Base-by-base conservation (phyloP, 345 rosid species). In the Boechera retrofracta region DNA sequence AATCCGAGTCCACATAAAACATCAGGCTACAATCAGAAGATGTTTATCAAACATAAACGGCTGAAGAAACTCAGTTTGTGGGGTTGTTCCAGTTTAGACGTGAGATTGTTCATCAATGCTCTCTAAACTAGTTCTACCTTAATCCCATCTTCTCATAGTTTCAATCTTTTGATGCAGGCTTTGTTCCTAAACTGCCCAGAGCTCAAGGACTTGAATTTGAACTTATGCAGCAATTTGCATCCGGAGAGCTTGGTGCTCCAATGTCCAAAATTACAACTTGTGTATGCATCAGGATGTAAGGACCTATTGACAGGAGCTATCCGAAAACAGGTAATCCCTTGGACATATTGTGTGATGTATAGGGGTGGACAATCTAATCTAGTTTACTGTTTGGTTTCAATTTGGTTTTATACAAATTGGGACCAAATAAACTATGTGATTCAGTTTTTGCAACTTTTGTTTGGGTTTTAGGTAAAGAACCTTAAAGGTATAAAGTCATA, bases 11-110 rank as follows among this genome's bases (percentile, higher is more conserved):
- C 84, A 60, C 87, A 82, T 67, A 80, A 82, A 71, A 66, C 84
- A 69, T 65, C 85, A 72, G 84, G 75, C 77, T 82, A 74, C 77
- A 88, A 85, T 81, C 99, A 96, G 79, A 96, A 96, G 80, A 84
- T 96, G 82, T 89, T 93, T 68, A 84, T 96, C 68, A 96, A 96
- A 77, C 99, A 96, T 70, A 55, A 71, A 74, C 86, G 87, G 32
- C 80, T 96, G 72, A 91, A 83, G 77, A 93, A 89, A 72, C 91
- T 96, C 79, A 96, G 99, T 79, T 85, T 96, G 73, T 96, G 99
- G 98, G 99, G 99, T 38, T 93, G 99, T 85, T 89, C 92, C 45
- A 92, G 97, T 62, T 86, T 96, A 82, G 98, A 96, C 74, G 99
- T 96, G 80, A 90, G 97, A 58, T 78, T 72, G 26, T 53, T 52